Evolutionary conservation across 129 eudicot genomes (phyloP).

Genomic region (Artemisia argyi): DNA sequence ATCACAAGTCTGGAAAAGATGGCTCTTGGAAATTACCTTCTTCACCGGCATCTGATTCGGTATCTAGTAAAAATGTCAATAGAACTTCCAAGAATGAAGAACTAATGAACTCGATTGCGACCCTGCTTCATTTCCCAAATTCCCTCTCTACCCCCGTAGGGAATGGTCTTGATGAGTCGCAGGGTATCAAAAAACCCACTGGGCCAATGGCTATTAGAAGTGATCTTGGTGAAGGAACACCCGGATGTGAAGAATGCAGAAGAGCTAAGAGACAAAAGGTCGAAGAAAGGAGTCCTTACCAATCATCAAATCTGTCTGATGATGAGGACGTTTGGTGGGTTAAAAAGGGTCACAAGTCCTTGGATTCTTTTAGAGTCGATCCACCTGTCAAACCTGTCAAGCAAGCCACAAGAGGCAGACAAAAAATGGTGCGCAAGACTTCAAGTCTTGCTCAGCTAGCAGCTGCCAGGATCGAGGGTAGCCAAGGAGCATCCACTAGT

Average conservation of each 20-base stretch:
- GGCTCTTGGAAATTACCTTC: conserved; percentile 33
- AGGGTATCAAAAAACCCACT: conserved; percentile 38
- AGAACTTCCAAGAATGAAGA: conserved; percentile 49
- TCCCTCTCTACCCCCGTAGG: conserved; percentile 31
- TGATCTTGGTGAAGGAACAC: conserved; percentile 58
- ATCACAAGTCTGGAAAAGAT: conserved; percentile 29
- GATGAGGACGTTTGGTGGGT: conserved; percentile 94
- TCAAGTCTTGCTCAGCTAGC: conserved; percentile 95
- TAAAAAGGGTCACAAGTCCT: conserved; percentile 50
- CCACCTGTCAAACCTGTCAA: conserved; percentile 76
- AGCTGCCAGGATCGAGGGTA: conserved; percentile 88
- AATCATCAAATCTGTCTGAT: conserved; percentile 36
- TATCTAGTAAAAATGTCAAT: conserved; percentile 28
- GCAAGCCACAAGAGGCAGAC: conserved; percentile 87
- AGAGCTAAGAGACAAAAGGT: conserved; percentile 74
- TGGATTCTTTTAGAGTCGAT: conserved; percentile 36
- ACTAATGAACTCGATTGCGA: conserved; percentile 61
- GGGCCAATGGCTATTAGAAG: conserved; percentile 34
- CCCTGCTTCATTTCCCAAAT: conserved; percentile 60
- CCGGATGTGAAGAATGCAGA: conserved; percentile 95
- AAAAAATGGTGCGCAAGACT: conserved; percentile 79
- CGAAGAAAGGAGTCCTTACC: conserved; percentile 57
- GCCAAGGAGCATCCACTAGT: conserved; percentile 99
- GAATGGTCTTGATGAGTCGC: conserved; percentile 56
- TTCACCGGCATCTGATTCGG: conserved; percentile 26